A percentile compares a stretch with the other conserved stretches of the same genome.
These are phyloP conservation scores for Pythium grandisporangium DNA, from an alignment of 352 stramenopile species.

Conservation along the genomic window DNA sequence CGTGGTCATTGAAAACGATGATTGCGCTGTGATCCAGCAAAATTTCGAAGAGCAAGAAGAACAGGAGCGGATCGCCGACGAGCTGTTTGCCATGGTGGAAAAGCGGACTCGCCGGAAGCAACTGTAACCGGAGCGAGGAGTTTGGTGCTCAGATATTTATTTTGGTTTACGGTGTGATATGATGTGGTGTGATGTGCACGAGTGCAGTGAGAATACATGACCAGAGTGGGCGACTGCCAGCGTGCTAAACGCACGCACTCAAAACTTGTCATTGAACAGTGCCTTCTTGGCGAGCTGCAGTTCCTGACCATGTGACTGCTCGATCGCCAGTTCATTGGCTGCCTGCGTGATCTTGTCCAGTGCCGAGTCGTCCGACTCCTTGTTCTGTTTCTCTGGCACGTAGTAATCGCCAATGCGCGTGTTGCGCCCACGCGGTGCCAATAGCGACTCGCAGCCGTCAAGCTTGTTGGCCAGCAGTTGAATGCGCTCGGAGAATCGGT, in stretches of 20 bases:
- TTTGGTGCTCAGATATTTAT: too few species aligned
- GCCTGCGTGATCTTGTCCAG: slow-evolving; percentile 85
- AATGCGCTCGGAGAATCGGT: slow-evolving; percentile 87
- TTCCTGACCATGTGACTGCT: slow-evolving; percentile 71
- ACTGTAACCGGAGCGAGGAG: slow-evolving; percentile 19
- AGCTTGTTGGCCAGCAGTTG: slow-evolving; percentile 81
- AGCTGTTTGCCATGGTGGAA: slow-evolving; percentile 76
- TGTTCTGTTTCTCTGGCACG: slow-evolving; percentile 74
- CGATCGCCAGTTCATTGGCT: slow-evolving; percentile 79
- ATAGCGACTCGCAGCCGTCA: slow-evolving; percentile 56
- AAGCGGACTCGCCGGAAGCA: slow-evolving; percentile 34
- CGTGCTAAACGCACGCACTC: slow-evolving; percentile 8
- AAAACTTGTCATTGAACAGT: slow-evolving; percentile 80
- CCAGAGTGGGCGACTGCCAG: too few species aligned
- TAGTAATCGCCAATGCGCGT: slow-evolving; percentile 81
- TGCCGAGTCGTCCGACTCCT: slow-evolving; percentile 64
- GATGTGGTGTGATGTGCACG: too few species aligned
- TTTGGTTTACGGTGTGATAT: too few species aligned
- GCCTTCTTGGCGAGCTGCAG: slow-evolving; percentile 79
- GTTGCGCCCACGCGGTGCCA: slow-evolving; percentile 46
- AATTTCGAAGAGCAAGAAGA: slow-evolving; percentile 64
- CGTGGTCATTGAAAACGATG: slow-evolving; percentile 52
- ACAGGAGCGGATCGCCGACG: slow-evolving; percentile 78
- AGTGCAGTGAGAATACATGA: too few species aligned
- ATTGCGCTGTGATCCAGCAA: slow-evolving; percentile 40